Percentiles rank a stretch among this genome's conserved stretches.
phyloP scores from a whole-genome alignment of 169 alveolate species.

The Amoebophrya sp. region DNA sequence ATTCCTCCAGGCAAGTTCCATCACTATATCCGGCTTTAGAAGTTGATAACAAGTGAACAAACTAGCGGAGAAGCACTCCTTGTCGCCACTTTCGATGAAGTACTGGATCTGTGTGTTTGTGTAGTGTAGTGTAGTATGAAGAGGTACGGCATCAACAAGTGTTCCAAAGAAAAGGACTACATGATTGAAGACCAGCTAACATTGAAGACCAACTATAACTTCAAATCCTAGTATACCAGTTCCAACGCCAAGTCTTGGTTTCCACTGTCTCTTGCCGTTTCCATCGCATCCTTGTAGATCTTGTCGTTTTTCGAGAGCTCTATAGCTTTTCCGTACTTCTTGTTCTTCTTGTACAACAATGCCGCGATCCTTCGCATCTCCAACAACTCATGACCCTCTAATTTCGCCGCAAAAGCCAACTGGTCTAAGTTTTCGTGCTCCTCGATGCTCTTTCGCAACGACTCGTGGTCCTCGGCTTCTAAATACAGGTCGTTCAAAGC shows the following conservation, averaged over 20 bases:
- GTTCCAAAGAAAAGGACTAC: neutral
- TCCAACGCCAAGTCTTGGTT: constrained; percentile 53
- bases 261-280: constrained; percentile 58
- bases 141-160: neutral
- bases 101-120: constrained; percentile 4
- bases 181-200: neutral
- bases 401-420: neutral
- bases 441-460: constrained; percentile 81
- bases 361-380: constrained; percentile 97
- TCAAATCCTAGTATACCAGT: constrained; percentile 37
- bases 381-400: constrained; percentile 89
- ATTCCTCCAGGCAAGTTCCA: constrained; percentile 97
- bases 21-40: constrained; percentile 91
- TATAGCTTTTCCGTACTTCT: constrained; percentile 55
- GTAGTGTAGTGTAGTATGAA: no score
- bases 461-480: constrained; percentile 91
- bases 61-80: constrained; percentile 87
- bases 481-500: constrained; percentile 93
- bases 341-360: constrained; percentile 61
- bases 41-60: constrained; percentile 92
- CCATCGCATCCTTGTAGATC: constrained; percentile 56
- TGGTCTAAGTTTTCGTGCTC: constrained; percentile 51
- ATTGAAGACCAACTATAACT: neutral
- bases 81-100: constrained; percentile 38
- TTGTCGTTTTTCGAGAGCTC: constrained; percentile 55